Conservation (phyloP, 2,329 filamentous ascomycete species). For the Fusarium mexicanum region DNA sequence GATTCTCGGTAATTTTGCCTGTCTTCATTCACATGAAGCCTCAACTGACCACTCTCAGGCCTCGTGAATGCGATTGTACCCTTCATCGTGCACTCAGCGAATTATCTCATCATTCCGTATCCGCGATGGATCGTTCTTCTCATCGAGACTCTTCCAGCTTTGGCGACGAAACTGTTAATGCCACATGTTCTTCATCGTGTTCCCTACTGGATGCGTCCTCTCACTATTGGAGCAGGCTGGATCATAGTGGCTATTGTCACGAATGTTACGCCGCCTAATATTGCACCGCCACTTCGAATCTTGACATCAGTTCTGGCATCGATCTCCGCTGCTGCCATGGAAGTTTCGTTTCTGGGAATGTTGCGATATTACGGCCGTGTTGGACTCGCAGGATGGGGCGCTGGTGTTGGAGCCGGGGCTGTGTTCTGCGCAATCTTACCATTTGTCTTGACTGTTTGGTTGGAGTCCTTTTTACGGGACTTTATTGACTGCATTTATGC, state of each 20-base stretch:
- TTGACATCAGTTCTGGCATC: slow-evolving; percentile 45
- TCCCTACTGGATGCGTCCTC: slow-evolving; percentile 43
- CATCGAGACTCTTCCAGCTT: slow-evolving; percentile 45
- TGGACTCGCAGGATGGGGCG: slow-evolving; percentile 50
- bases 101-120: slow-evolving; percentile 50
- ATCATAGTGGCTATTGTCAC: slow-evolving; percentile 42
- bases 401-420: slow-evolving; percentile 46
- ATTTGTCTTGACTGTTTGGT: slow-evolving; percentile 43
- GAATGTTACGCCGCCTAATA: slow-evolving; percentile 47
- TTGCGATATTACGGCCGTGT: slow-evolving; percentile 43
- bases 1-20: slow-evolving; percentile 34
- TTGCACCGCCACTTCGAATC: slow-evolving; percentile 44
- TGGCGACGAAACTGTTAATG: slow-evolving; percentile 44
- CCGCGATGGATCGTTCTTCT: slow-evolving; percentile 46
- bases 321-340: slow-evolving; percentile 43
- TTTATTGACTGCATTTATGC: slow-evolving; percentile 43
- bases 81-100: slow-evolving; percentile 45
- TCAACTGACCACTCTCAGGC: slow-evolving; percentile 37
- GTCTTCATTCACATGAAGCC: neutral
- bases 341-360: slow-evolving; percentile 48
- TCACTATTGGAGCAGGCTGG: slow-evolving; percentile 44
- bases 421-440: slow-evolving; percentile 44
- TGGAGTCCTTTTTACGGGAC: slow-evolving; percentile 42
- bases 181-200: slow-evolving; percentile 43
- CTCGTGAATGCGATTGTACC: slow-evolving; percentile 46